phyloP scores from a whole-genome alignment of 345 rosid genomes.

The Pseudoturritis turrita region DNA sequence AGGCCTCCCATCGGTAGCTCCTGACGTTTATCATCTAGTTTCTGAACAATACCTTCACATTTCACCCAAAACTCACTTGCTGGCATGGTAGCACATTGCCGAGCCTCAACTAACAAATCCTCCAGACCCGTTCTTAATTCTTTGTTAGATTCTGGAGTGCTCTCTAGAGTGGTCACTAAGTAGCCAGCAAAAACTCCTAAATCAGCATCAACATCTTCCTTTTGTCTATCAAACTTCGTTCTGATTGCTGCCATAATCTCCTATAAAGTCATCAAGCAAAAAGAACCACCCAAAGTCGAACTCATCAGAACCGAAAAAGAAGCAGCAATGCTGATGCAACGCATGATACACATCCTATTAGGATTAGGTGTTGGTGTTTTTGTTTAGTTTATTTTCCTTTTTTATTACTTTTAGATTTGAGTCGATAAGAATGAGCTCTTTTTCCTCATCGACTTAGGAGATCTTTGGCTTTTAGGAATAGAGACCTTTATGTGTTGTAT shows the following conservation, averaged over 20 bases:
- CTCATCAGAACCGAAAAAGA: background rate
- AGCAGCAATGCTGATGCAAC: too few relatives aligned
- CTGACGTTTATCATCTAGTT: conserved; percentile 83
- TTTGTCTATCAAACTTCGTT: conserved; percentile 74
- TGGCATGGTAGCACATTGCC: conserved; percentile 76
- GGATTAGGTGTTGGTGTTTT: too few relatives aligned
- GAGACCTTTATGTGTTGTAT: too few relatives aligned
- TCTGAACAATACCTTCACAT: conserved; percentile 89
- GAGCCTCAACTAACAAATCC: conserved; percentile 78
- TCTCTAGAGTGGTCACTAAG: conserved; percentile 75
- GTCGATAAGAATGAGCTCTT: too few relatives aligned
- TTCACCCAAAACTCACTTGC: conserved; percentile 79
- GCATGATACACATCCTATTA: too few relatives aligned
- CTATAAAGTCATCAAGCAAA: conserved; percentile 30
- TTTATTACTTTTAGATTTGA: too few relatives aligned
- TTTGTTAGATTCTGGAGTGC: conserved; percentile 51
- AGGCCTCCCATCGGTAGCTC: conserved; percentile 85
- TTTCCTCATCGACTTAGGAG: too few relatives aligned
- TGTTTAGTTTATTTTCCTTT: too few relatives aligned
- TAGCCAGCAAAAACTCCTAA: conserved; percentile 88
- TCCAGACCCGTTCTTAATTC: conserved; percentile 74
- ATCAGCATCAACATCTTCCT: conserved; percentile 92
- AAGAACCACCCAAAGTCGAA: background rate
- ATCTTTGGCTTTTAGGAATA: too few relatives aligned
- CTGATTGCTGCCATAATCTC: conserved; percentile 80